Evolutionary conservation across 495 filamentous ascomycete genomes (phyloP).

Genomic region (Acidiella bohemica): DNA sequence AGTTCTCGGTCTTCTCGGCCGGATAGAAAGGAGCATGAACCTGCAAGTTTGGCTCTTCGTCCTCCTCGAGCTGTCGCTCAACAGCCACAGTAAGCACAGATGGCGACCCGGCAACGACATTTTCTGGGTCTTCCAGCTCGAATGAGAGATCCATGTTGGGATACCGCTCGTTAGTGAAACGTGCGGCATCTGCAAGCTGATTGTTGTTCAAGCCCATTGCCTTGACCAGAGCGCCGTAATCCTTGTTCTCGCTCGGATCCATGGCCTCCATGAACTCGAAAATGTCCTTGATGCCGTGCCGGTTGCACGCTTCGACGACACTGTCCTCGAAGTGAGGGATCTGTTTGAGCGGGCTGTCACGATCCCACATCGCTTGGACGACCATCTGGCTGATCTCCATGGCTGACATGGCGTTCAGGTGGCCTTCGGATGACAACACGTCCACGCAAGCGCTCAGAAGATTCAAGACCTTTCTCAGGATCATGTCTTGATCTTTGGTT

Average conservation of each 20-base stretch:
- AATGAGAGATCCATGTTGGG: constrained; percentile 86
- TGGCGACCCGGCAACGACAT: constrained; percentile 63
- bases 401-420: constrained; percentile 90
- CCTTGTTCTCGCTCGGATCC: constrained; percentile 78
- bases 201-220: constrained; percentile 63
- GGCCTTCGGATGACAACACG: constrained; percentile 88
- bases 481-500: constrained; percentile 89
- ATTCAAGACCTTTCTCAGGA: constrained; percentile 73
- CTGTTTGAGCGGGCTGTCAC: constrained; percentile 91
- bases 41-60: constrained; percentile 61
- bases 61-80: constrained; percentile 63
- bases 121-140: constrained; percentile 67
- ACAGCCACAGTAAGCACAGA: constrained; percentile 77
- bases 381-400: constrained; percentile 99
- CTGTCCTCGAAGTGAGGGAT: constrained; percentile 87
- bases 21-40: constrained; percentile 97
- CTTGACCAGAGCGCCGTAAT: constrained; percentile 62
- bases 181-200: constrained; percentile 76
- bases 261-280: constrained; percentile 98
- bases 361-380: constrained; percentile 98
- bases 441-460: constrained; percentile 87
- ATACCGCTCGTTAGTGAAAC: constrained; percentile 94
- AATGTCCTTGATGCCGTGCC: constrained; percentile 74
- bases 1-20: constrained; percentile 86
- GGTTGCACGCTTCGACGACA: constrained; percentile 68